phyloP scores from a whole-genome alignment of 2,329 filamentous ascomycete species.

The Penicillium sp. region DNA sequence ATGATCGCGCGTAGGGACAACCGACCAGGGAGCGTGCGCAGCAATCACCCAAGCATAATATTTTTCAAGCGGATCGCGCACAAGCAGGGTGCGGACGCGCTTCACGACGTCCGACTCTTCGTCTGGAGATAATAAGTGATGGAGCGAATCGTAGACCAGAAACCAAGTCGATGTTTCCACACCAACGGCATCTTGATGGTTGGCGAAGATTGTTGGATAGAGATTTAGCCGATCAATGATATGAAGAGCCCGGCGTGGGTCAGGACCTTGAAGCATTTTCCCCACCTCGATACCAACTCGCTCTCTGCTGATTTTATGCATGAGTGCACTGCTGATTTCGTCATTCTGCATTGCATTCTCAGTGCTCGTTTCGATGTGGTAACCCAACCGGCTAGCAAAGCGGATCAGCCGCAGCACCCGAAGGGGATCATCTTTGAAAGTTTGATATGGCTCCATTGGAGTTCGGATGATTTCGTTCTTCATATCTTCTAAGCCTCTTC shows the following conservation, averaged over 20 bases:
- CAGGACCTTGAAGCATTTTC: conserved; percentile 80
- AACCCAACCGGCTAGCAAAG: conserved; percentile 84
- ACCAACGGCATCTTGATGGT: conserved; percentile 51
- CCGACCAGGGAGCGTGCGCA: conserved; percentile 75
- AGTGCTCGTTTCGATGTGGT: conserved; percentile 73
- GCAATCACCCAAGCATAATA: conserved; percentile 79
- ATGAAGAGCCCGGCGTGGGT: conserved; percentile 44
- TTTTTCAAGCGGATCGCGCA: conserved; percentile 67
- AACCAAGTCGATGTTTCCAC: conserved; percentile 68
- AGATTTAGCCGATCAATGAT: conserved; percentile 46
- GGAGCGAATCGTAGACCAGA: conserved; percentile 67
- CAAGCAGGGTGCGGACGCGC: conserved; percentile 54
- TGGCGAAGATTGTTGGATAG: conserved; percentile 48
- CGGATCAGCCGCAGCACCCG: conserved; percentile 84
- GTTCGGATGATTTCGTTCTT: conserved; percentile 74
- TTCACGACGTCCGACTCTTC: conserved; percentile 42
- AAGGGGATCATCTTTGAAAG: conserved; percentile 92
- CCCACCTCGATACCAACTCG: conserved; percentile 84
- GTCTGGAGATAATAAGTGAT: conserved; percentile 49
- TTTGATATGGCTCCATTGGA: conserved; percentile 84
- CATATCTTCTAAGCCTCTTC: conserved; percentile 75
- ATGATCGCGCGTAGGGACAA: conserved; percentile 46
- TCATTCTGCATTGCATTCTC: conserved; percentile 75
- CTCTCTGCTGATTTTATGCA: conserved; percentile 88
- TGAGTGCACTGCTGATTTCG: conserved; percentile 80